Percentiles rank a stretch among this genome's conserved stretches.
These are phyloP conservation scores for Parachaetomium inaequale DNA, from an alignment of 495 filamentous ascomycete genomes.

Conservation along the genomic window DNA sequence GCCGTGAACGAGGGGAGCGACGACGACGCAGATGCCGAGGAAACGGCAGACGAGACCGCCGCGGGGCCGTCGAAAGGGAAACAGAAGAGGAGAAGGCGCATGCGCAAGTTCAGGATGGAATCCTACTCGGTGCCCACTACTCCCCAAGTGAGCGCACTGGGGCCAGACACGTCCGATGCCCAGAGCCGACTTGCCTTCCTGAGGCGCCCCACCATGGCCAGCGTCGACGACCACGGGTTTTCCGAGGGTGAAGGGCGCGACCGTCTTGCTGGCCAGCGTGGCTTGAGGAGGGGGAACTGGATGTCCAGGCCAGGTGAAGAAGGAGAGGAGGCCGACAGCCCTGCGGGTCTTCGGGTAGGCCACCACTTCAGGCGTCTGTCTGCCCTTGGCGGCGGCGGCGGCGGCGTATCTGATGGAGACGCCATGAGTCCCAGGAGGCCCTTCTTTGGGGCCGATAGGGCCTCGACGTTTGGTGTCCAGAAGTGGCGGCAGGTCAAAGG, in stretches of 20 bases:
- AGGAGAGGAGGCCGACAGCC: constrained; percentile 42
- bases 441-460: constrained; percentile 58
- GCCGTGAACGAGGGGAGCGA: constrained; percentile 62
- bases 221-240: constrained; percentile 63
- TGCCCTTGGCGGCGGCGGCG: constrained; percentile 51
- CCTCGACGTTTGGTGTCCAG: constrained; percentile 73
- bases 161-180: constrained; percentile 31
- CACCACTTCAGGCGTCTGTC: constrained; percentile 74
- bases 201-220: constrained; percentile 65
- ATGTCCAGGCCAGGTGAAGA: constrained; percentile 34
- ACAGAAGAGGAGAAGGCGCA: constrained; percentile 54
- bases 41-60: constrained; percentile 56
- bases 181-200: constrained; percentile 49
- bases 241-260: constrained; percentile 90
- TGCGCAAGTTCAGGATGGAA: constrained; percentile 49
- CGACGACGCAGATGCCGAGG: constrained; percentile 71
- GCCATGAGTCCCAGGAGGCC: constrained; percentile 46
- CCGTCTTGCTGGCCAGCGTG: constrained; percentile 55
- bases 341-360: constrained; percentile 59
- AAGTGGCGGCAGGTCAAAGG: constrained; percentile 86
- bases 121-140: constrained; percentile 41
- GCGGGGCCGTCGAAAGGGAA: constrained; percentile 42
- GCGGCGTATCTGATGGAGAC: constrained; percentile 48
- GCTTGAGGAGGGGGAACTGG: constrained; percentile 54
- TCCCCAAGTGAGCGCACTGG: constrained; percentile 28